phyloP scores from a whole-genome alignment of 2,329 filamentous ascomycete species.

The Arthrobotrys sinensis region DNA sequence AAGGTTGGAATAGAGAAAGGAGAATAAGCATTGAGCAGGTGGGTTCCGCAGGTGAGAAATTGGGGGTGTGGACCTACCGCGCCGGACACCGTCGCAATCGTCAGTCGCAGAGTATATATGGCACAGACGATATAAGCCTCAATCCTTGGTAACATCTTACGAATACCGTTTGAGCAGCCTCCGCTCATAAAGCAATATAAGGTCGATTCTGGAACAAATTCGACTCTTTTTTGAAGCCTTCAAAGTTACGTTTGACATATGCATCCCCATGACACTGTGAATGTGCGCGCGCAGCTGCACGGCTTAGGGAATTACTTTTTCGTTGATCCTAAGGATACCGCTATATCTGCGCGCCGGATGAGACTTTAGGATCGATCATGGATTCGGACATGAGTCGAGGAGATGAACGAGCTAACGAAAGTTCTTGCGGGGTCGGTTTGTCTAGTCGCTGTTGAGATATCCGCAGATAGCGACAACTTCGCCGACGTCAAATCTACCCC shows the following conservation, averaged over 20 bases:
- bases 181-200: conserved; percentile 37
- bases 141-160: conserved; percentile 45
- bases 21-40: conserved; percentile 56
- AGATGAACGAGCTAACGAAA: conserved; percentile 20
- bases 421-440: conserved; percentile 35
- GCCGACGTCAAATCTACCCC: conserved; percentile 15
- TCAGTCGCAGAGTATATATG: conserved; percentile 33
- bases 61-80: conserved; percentile 31
- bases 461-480: conserved; percentile 28
- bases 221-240: conserved; percentile 22
- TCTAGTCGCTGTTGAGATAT: conserved; percentile 30
- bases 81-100: conserved; percentile 52
- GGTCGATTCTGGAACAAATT: conserved; percentile 2
- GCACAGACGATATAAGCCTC: conserved; percentile 56
- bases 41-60: conserved; percentile 58
- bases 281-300: conserved; percentile 28
- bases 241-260: conserved; percentile 20
- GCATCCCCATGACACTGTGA: conserved; percentile 46
- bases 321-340: conserved; percentile 29
- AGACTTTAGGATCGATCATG: conserved; percentile 31
- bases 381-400: conserved; percentile 23
- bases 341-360: conserved; percentile 19
- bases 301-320: conserved; percentile 20
- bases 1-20: conserved; percentile 21
- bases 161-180: conserved; percentile 16